These are phyloP conservation scores for Psidium guajava DNA, from an alignment of 345 rosid species.

Conservation along the genomic window DNA sequence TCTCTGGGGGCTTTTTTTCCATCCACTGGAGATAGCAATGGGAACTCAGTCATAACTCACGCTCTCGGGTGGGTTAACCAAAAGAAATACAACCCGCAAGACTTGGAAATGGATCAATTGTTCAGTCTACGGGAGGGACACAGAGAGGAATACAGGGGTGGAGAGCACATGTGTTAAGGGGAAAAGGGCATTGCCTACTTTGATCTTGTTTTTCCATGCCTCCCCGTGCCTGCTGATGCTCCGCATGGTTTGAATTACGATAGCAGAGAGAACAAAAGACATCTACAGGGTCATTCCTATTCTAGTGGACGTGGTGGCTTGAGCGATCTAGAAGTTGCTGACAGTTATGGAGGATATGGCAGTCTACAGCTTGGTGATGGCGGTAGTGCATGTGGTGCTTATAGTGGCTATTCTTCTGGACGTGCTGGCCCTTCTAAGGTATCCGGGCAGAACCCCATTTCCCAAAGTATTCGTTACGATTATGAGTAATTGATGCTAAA, in stretches of 20 bases:
- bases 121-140: too few species aligned
- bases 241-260: slow-evolving; percentile 41
- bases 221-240: slow-evolving; percentile 63
- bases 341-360: slow-evolving; percentile 68
- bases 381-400: slow-evolving; percentile 70
- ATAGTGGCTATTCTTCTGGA: slow-evolving; percentile 79
- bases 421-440: slow-evolving; percentile 69
- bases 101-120: too few species aligned
- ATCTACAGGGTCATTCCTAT: slow-evolving; percentile 59
- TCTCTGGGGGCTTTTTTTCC: too few species aligned
- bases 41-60: too few species aligned
- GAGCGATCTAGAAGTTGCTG: slow-evolving; percentile 43
- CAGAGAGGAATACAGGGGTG: too few species aligned
- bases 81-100: too few species aligned
- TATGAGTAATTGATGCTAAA: slow-evolving; percentile 49
- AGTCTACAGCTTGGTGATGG: slow-evolving; percentile 68
- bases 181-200: slow-evolving; percentile 68
- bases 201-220: slow-evolving; percentile 85
- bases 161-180: slow-evolving; percentile 83
- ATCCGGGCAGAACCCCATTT: slow-evolving; percentile 65
- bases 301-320: slow-evolving; percentile 59
- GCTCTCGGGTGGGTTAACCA: too few species aligned
- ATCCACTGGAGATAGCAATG: too few species aligned
- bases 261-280: slow-evolving; percentile 72
- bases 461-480: slow-evolving; percentile 74